Percentiles rank a stretch among this genome's conserved stretches.
Evolutionary conservation across 208 protist genomes (phyloP).

Genomic region (Kentomonas sorsogonicus): DNA sequence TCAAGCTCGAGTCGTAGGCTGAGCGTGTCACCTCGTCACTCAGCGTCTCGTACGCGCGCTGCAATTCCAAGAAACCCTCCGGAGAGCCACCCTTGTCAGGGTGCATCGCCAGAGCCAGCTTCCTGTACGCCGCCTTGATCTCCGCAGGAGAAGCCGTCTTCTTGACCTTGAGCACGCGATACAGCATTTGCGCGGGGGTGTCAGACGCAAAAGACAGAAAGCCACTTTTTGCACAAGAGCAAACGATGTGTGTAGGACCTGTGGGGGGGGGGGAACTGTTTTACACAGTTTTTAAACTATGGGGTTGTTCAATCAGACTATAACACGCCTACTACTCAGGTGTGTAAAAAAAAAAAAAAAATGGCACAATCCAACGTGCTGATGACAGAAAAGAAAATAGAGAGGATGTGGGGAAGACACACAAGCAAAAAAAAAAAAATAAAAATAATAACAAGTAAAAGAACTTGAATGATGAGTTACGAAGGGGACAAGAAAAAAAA

Average conservation of each 20-base stretch:
- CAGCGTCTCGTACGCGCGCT: conserved; percentile 96
- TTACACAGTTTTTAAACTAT: too few species aligned
- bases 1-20: conserved; percentile 88
- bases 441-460: conserved; percentile 1
- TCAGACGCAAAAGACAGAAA: too few species aligned
- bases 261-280: too few species aligned
- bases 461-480: neutral
- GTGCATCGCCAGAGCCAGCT: conserved; percentile 74
- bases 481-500: conserved; percentile 6
- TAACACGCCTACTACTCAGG: neutral
- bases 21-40: conserved; percentile 80
- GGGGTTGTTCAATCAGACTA: too few species aligned
- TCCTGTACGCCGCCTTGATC: conserved; percentile 78
- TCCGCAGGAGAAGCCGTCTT: conserved; percentile 59
- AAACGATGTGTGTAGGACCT: too few species aligned
- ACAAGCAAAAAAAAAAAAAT: conserved; percentile 11
- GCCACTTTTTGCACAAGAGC: too few species aligned
- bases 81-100: conserved; percentile 77
- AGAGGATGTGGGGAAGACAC: neutral
- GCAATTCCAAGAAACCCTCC: conserved; percentile 82
- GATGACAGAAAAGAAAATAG: neutral
- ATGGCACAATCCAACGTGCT: neutral
- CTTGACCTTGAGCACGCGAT: conserved; percentile 67
- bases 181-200: conserved; percentile 48
- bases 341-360: conserved; percentile 11